Evolutionary conservation across 2,329 filamentous ascomycete species (phyloP), one percentile per base, ranked within the genome.

Genomic region (Cladobotryum protrusum): DNA sequence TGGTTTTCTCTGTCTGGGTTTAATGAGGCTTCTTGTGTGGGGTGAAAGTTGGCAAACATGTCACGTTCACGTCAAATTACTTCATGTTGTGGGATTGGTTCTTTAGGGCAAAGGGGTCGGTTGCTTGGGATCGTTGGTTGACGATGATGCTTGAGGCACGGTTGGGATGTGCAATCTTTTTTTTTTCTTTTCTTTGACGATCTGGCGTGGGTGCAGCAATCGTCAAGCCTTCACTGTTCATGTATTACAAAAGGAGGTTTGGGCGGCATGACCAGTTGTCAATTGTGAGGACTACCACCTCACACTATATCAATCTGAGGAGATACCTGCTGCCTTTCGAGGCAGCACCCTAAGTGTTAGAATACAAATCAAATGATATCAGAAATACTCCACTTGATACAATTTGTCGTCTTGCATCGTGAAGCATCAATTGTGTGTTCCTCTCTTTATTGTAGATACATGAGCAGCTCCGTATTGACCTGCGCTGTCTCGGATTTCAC

Each of bases 11-110:
- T 52, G 55, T 56, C 44, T 50, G 45, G 50, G 52, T 52, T 57
- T 58, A 58, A 58, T 58, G 51, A 55, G 49, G 45, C 52, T 49
- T 57, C 19, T 45, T 44, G 43, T 43, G 18, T 9, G 20, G 43
- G 18, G 36, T 44, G 41, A 29, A 29, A 11, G 43, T 34, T 35
- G 32, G 24, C n/a, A 13, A 18, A 15, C 24, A 18, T 14, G 33
- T 45, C 15, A 19, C 45, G 19, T 37, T 49, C 47, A 40, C 39
- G 24, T 33, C 42, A 43, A 50, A 19, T 45, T 47, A 45, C 47
- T 43, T 39, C 20, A 29, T 17, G 48, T 43, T 29, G 24, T 44
- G 36, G 33, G 29, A 35, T 32, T 33, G 48, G 50, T 37, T 44
- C 39, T 29, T 35, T 51, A 39, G 47, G 50, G 15, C 37, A 17